phyloP scores from a whole-genome alignment of 2,329 filamentous ascomycete genomes.

The Purpureocillium takamizusanense region DNA sequence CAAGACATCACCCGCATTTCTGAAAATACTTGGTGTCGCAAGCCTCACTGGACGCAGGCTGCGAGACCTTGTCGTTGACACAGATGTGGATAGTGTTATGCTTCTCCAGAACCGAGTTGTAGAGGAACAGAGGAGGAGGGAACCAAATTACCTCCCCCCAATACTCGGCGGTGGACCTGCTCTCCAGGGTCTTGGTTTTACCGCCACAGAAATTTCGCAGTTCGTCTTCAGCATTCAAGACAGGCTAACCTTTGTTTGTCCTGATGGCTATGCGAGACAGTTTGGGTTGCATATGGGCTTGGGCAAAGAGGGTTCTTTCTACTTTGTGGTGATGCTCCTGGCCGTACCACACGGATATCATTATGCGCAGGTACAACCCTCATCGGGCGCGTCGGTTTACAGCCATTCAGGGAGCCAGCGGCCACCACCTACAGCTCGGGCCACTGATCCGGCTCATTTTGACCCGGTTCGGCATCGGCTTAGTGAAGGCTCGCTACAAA shows the following conservation, averaged over 20 bases:
- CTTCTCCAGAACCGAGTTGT: constrained; percentile 43
- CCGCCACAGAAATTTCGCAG: constrained; percentile 40
- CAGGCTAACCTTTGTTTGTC: constrained; percentile 42
- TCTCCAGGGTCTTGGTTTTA: constrained; percentile 46
- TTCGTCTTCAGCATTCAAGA: constrained; percentile 45
- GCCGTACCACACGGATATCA: constrained; percentile 25
- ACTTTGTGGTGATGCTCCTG: constrained; percentile 48
- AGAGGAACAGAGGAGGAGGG: constrained; percentile 46
- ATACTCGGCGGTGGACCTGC: constrained; percentile 50
- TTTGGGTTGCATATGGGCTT: constrained; percentile 45
- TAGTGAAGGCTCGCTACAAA: constrained; percentile 21
- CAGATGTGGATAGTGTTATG: constrained; percentile 43
- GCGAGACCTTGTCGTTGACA: constrained; percentile 40
- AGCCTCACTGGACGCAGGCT: constrained; percentile 40
- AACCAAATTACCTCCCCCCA: constrained; percentile 55
- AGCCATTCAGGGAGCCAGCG: constrained; percentile 20
- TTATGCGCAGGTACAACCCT: constrained; percentile 34
- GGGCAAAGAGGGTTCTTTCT: constrained; percentile 52
- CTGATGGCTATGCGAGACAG: constrained; percentile 41
- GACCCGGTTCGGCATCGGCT: constrained; percentile 34
- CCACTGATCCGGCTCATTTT: constrained; percentile 37
- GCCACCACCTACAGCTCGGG: constrained; percentile 30
- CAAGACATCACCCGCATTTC: constrained; percentile 46
- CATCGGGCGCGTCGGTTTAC: constrained; percentile 32
- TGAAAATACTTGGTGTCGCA: constrained; percentile 42